Percentiles rank a stretch among this genome's conserved stretches.
Evolutionary conservation across 1,284 basidiomycete species (phyloP).

Genomic region (Meripilus lineatus): DNA sequence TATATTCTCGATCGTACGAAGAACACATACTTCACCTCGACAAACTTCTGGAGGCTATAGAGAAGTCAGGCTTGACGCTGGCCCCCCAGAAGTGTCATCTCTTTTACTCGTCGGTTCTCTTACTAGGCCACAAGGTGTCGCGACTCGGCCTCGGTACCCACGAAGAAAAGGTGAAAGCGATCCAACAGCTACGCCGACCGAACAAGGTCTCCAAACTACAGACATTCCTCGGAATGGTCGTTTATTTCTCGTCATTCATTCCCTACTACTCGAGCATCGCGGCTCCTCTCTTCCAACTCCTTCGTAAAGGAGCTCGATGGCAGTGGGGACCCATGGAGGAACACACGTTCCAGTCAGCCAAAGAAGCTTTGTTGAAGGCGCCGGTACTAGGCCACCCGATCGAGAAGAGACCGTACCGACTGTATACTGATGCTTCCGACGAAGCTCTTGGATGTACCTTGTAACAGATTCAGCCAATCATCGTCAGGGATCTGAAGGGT

Average conservation of each 20-base stretch:
- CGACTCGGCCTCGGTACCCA: slow-evolving; percentile 27
- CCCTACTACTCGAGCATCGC: slow-evolving; percentile 27
- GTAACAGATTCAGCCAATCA: slow-evolving; percentile 30
- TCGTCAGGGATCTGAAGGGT: slow-evolving; percentile 29
- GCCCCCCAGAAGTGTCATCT: slow-evolving; percentile 32
- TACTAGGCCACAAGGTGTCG: slow-evolving; percentile 33
- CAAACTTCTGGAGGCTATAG: slow-evolving; percentile 3
- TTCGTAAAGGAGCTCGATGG: slow-evolving; percentile 14
- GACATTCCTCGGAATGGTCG: slow-evolving; percentile 30
- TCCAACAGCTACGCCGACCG: slow-evolving; percentile 21
- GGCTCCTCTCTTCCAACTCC: slow-evolving; percentile 20
- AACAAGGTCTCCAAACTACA: slow-evolving; percentile 20
- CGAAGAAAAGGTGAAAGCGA: slow-evolving; percentile 24
- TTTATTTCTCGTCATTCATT: slow-evolving; percentile 27
- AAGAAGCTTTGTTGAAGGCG: slow-evolving; percentile 12
- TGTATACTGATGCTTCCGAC: slow-evolving; percentile 30
- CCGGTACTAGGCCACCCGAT: slow-evolving; percentile 19
- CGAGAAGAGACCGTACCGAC: slow-evolving; percentile 18
- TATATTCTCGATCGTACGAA: slow-evolving; percentile 28
- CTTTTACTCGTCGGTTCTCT: slow-evolving; percentile 27
- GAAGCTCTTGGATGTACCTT: slow-evolving; percentile 23
- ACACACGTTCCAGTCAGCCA: slow-evolving; percentile 13
- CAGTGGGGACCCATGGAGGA: slow-evolving; percentile 13
- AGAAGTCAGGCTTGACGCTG: slow-evolving; percentile 23
- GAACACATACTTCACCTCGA: slow-evolving; percentile 13